Evolutionary conservation across 2,329 filamentous ascomycete genomes (phyloP), one percentile per base, ranked within the genome.

Genomic region (Zasmidium angulare): DNA sequence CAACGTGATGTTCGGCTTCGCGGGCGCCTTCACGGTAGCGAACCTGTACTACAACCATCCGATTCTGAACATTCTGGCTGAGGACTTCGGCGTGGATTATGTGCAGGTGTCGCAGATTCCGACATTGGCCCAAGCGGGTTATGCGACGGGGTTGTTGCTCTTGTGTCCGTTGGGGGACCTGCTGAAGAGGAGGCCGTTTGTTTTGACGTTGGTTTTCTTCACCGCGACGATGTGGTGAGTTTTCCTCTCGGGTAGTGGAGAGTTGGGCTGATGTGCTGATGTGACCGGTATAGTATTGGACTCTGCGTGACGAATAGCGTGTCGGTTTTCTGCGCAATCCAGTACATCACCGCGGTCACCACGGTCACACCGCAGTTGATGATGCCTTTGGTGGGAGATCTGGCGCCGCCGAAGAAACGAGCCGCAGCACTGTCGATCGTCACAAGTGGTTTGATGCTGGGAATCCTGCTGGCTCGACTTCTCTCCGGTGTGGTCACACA

Each of bases 11-110:
- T 91, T 91, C 62, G 87, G 82, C 1, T 82, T 89, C 68, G 88
- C 83, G 0, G 81, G 77, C 0, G 82, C 86, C 2, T 86, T 91
- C 65, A 90, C 88, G 0, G 90, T 93, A 6, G 89, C 89, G 19
- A 93, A 93, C 66, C 78, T 93, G 2, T 93, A 93, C 76, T 92
- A 93, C 74, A 90, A 84, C 60, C 89, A 93, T 68, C 89, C 90
- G 0, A 89, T 93, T 50, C 77, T 93, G 22, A 91, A 92, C 69
- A 84, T 89, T 53, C 81, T 95, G 46, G 89, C 90, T 0, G 72
- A 79, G 10, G 87, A 89, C 17, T 93, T 95, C 69, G 69, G 82
- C 55, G 87, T 93, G 50, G 82, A 81, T 9, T 88, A 91, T 68
- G 89, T 91, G 68, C 79, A 82, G 55, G 85, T 89, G 0, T 79